A percentile compares a stretch with the other conserved stretches of the same genome.
Evolutionary conservation across 2,329 filamentous ascomycete genomes (phyloP).

Genomic region (Penicillium sp.): DNA sequence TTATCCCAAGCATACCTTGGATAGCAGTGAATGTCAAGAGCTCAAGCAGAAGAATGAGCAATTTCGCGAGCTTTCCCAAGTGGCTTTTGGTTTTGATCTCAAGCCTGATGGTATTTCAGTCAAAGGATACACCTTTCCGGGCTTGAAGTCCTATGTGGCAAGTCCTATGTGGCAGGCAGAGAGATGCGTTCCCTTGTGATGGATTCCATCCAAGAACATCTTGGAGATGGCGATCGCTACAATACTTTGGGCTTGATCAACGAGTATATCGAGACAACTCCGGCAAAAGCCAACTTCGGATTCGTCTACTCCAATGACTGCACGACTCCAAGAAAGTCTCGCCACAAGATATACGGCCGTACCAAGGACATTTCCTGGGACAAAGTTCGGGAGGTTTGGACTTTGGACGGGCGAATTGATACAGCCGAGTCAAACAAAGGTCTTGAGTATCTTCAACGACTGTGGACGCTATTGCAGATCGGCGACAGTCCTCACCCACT

Average conservation of each 20-base stretch:
- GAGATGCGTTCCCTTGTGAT: neutral
- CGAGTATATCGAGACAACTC: slow-evolving; percentile 6
- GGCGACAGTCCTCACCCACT: slow-evolving; percentile 1
- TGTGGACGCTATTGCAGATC: slow-evolving; percentile 3
- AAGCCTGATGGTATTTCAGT: slow-evolving; percentile 6
- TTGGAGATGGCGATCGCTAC: neutral
- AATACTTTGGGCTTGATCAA: slow-evolving; percentile 4
- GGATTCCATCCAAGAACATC: neutral
- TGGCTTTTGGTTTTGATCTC: slow-evolving; percentile 18
- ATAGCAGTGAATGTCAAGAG: neutral
- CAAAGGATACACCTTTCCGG: slow-evolving; percentile 18
- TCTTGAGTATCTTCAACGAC: neutral
- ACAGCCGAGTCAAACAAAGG: slow-evolving; percentile 3
- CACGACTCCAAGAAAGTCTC: slow-evolving; percentile 2
- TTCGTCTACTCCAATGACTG: slow-evolving; percentile 16
- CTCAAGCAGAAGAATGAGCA: neutral
- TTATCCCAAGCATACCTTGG: neutral
- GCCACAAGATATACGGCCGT: neutral
- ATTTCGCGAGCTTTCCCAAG: slow-evolving; percentile 8
- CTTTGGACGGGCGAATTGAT: slow-evolving; percentile 4
- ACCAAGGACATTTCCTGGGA: neutral
- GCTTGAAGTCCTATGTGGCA: too few relatives aligned
- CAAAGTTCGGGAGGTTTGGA: neutral
- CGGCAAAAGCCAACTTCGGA: slow-evolving; percentile 6
- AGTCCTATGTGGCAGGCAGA: neutral